Evolutionary conservation across 805 yeast genomes (phyloP), one percentile per base, ranked within the genome.

Genomic region (Starmerella apicola): DNA sequence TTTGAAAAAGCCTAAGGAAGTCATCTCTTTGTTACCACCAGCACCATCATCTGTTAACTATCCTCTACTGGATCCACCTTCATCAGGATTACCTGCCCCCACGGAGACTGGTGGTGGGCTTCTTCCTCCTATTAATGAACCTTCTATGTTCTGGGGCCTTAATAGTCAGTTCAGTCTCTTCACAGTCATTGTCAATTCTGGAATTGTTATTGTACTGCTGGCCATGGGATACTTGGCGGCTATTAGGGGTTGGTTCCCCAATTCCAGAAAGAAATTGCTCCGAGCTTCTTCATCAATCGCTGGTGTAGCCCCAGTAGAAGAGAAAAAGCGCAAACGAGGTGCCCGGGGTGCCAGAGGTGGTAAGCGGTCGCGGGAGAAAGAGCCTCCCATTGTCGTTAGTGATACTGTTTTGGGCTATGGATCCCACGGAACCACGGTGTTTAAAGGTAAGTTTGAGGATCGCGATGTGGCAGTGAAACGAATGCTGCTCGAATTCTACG

Each of bases 381-480:
- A 38, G 21, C 16, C 42, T 8, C 56, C 57, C 1, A 39, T 59
- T 13, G 33, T 42, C 5, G 71, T 88, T 3, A 73, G 93, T 0
- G 80, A 80, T 46, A 73, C 70, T 22, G 70, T 85, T n/a, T 62
- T 91, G 37, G 98, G 98, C 1, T 84, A 83, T 57, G 98, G 98
- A 1, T 83, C 95, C 1, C 95, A 86, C 51, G 98, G 98, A 21
- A 91, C 98, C 0, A 84, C 88, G 22, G 98, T 91, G 1, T 84
- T 76, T 55, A 75, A 78, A 55, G 98, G 98, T 0, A 71, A 74
- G 4, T 91, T 86, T 62, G 95, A 88, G 55, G 78, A 76, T 50
- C 69, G 98, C 41, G 95, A 94, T 1, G 98, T 91, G 5, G 98
- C 98, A 0, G 93, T 91, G 5, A 91, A 91, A 58, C 65, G 97